Conservation (phyloP, 1,139 yeast species). For the Geotrichum fermentans region DNA sequence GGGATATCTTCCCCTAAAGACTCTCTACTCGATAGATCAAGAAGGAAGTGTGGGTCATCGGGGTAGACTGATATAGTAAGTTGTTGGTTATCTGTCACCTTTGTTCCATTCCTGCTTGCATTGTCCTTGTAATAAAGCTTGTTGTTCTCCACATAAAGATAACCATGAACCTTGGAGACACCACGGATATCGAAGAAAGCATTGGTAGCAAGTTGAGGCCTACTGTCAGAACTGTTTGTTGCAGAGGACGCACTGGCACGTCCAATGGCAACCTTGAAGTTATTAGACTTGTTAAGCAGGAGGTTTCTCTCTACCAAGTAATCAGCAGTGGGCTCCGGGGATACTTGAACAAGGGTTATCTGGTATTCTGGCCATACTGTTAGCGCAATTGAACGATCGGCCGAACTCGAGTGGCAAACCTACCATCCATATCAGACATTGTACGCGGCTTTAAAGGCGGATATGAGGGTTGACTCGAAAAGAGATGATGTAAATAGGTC, state of each 20-base stretch:
- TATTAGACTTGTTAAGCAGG: background rate
- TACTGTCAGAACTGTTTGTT: background rate
- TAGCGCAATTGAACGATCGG: too few relatives aligned
- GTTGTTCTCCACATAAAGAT: constrained; percentile 17
- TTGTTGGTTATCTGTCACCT: background rate
- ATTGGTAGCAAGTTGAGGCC: constrained; percentile 13
- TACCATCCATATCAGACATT: too few relatives aligned
- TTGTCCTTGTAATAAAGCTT: constrained; percentile 22
- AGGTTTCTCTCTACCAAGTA: constrained; percentile 3
- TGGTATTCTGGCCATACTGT: background rate
- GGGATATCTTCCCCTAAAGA: background rate
- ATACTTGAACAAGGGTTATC: constrained; percentile 1
- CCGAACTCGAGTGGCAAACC: too few relatives aligned
- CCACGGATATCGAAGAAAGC: constrained; percentile 23
- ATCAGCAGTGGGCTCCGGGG: background rate
- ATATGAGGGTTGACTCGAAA: too few relatives aligned
- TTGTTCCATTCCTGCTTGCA: constrained; percentile 25
- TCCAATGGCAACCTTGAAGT: constrained; percentile 11
- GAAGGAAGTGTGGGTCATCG: background rate
- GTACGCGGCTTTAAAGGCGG: too few relatives aligned
- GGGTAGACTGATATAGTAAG: background rate
- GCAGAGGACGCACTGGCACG: constrained; percentile 7
- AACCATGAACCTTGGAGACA: constrained; percentile 27
- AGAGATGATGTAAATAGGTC: too few relatives aligned
- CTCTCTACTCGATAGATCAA: background rate